Percentiles rank a stretch among this genome's conserved stretches.
Evolutionary conservation across 1,284 basidiomycete species (phyloP).

Genomic region (Leccinum ambiguum): DNA sequence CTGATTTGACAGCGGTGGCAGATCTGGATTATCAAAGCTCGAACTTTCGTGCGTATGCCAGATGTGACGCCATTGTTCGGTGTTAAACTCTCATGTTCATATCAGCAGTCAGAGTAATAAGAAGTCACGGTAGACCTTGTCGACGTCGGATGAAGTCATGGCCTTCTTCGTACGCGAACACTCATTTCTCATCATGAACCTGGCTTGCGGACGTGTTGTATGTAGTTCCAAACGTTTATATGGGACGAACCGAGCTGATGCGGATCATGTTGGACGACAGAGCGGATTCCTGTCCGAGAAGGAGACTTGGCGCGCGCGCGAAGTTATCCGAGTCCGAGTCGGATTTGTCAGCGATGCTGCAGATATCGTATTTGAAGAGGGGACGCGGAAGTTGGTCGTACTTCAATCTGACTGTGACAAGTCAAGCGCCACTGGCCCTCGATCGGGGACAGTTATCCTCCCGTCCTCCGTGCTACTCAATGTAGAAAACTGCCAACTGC

Average conservation of each 20-base stretch:
- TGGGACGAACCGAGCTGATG: neutral
- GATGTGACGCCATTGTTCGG: conserved; percentile 19
- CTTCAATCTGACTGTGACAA: conserved; percentile 10
- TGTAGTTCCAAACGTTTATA: neutral
- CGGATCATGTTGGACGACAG: conserved; percentile 4
- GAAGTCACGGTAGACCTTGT: conserved; percentile 15
- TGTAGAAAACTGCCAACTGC: conserved; percentile 7
- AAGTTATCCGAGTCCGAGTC: neutral
- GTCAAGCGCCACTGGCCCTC: conserved; percentile 6
- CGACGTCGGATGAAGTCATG: conserved; percentile 13
- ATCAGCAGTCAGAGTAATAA: conserved; percentile 17
- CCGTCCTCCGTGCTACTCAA: no score
- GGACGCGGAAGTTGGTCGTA: conserved; percentile 1
- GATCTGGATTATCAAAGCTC: conserved; percentile 13
- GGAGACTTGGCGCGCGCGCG: neutral
- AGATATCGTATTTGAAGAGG: neutral
- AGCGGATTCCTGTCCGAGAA: conserved; percentile 2
- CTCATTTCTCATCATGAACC: neutral
- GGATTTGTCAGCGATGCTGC: conserved; percentile 6
- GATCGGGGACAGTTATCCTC: neutral
- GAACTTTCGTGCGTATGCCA: conserved; percentile 1
- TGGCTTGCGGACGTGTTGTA: neutral
- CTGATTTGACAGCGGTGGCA: conserved; percentile 1
- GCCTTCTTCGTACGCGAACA: conserved; percentile 15
- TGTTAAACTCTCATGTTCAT: conserved; percentile 16